phyloP scores from a whole-genome alignment of 225 moss, liverwort and hornwort species.

The Polytrichum formosum region DNA sequence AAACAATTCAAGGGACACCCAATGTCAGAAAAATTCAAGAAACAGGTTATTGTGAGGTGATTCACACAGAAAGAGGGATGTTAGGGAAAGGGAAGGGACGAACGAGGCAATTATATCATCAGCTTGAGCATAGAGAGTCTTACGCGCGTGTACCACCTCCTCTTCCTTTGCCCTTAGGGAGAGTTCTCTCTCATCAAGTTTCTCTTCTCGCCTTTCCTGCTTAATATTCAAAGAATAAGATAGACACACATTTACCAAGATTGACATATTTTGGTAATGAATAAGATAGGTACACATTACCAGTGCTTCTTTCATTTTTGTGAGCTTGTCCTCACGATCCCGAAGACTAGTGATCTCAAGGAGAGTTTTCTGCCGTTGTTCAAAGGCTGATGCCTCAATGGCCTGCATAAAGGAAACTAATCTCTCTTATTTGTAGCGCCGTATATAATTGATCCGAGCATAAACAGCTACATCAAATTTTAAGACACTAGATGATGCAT shows the following conservation, averaged over 20 bases:
- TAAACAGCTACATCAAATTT: no score
- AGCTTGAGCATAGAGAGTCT: slow-evolving; percentile 51
- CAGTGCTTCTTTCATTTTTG: slow-evolving; percentile 56
- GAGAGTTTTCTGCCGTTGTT: slow-evolving; percentile 77
- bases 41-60: no score
- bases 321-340: slow-evolving; percentile 69
- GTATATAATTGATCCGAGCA: no score
- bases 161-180: slow-evolving; percentile 48
- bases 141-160: slow-evolving; percentile 44
- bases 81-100: slow-evolving; percentile 16
- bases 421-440: no score
- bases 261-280: background rate
- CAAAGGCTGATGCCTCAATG: slow-evolving; percentile 79
- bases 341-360: slow-evolving; percentile 65
- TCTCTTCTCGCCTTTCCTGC: slow-evolving; percentile 61
- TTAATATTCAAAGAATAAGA: background rate
- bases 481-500: no score
- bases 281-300: slow-evolving; percentile 17
- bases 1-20: no score
- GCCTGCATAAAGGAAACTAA: slow-evolving; percentile 30
- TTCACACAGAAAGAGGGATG: background rate
- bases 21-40: no score
- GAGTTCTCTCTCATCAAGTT: slow-evolving; percentile 55
- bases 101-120: slow-evolving; percentile 47
- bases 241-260: background rate